Base-by-base conservation (phyloP, 2,329 filamentous ascomycete species). In the Alternaria incomplexa region DNA sequence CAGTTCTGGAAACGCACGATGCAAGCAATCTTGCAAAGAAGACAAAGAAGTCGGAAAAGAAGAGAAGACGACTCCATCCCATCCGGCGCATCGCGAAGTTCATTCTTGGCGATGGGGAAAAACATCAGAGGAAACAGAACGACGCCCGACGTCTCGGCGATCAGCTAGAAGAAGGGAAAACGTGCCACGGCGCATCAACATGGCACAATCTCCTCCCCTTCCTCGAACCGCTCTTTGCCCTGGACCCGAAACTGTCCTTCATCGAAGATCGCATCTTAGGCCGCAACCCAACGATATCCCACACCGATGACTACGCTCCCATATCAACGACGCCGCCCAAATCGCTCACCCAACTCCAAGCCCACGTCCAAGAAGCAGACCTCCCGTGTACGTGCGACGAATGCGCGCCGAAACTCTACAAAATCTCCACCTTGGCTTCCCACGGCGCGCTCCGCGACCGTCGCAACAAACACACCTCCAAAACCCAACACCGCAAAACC, bases 261-360 rank as follows among this genome's bases (percentile, higher is more conserved):
- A 51, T 69, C 44, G 59, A 68, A 57, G 65, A 69, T 28, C 61
- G 59, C 43, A 68, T 69, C 36, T 51, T 69, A 17, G 45, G 63
- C 30, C 56, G 59, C 40, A 28, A 40, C 32, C 57, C 58, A 36
- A 23, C 57, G 25, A 50, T 8, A 26, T 15, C 55, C 12, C 44
- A 36, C 0, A 40, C 36, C n/a, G 36, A 40, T 17, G 36, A 40
- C 36, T 40, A 40, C 36, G 36, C 36, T 40, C 36, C 36, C 36
- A 40, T 40, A 40, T 40, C 55, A 8, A 43, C n/a, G 46, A 60
- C 13, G 8, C 48, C 13, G 58, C 65, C 12, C 8, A 48, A 36
- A 64, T 15, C 22, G 25, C 23, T 66, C 17, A 20, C 58, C 8
- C 52, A 68, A 30, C 53, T 68, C 7, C 40, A 45, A 3, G 13